phyloP scores from a whole-genome alignment of 2,329 filamentous ascomycete genomes.

The Nemania sp. region DNA sequence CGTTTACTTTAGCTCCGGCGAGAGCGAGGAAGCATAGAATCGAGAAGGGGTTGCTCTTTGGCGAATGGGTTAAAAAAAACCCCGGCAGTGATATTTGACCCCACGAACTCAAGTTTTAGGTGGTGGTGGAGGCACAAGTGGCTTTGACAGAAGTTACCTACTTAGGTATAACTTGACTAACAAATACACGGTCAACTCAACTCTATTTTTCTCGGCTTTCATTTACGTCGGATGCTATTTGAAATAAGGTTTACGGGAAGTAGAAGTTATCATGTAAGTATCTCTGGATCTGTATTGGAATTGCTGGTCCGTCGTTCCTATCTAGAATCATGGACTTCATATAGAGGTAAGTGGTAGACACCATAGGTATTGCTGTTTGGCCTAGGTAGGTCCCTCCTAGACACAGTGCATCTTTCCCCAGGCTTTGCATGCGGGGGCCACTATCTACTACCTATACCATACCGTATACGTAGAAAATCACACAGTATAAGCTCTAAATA shows the following conservation, averaged over 20 bases:
- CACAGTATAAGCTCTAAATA: not conserved
- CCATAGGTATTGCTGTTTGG: not conserved
- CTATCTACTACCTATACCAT: not conserved
- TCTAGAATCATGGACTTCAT: not conserved
- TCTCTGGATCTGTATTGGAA: not conserved
- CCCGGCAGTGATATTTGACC: not conserved
- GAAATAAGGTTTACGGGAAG: not conserved
- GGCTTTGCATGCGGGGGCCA: not conserved
- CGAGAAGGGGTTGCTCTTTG: not conserved
- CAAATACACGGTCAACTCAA: constrained; percentile 18
- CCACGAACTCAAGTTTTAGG: not conserved
- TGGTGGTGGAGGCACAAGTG: not conserved
- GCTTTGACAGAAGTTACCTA: too few relatives aligned
- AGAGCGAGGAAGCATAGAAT: constrained; percentile 29
- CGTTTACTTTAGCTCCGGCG: constrained; percentile 25
- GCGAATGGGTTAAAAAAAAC: constrained; percentile 8
- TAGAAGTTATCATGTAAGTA: not conserved
- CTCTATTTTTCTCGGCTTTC: not conserved
- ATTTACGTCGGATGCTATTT: not conserved
- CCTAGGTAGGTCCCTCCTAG: not conserved
- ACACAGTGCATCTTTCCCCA: not conserved
- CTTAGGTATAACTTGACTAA: not conserved
- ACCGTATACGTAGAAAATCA: not conserved
- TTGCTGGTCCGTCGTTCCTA: not conserved
- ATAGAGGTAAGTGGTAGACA: not conserved